Conservation (phyloP, 306 rosid genomes). For the Dalbergia oliveri region DNA sequence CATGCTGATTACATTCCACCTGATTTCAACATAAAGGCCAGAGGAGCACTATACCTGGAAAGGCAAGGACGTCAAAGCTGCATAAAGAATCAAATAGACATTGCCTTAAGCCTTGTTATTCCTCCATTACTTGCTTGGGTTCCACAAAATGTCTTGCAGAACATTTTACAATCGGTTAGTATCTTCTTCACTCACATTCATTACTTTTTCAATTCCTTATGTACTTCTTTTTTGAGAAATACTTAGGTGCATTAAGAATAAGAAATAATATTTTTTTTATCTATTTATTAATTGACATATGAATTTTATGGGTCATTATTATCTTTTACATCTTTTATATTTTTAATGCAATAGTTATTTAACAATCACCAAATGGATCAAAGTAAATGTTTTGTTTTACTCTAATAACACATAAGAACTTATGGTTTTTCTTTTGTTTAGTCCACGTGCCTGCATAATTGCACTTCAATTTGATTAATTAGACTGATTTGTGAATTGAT, state of each 20-base stretch:
- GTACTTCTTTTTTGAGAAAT: no score
- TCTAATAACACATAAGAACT: no score
- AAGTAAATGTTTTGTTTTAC: no score
- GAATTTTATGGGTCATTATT: no score
- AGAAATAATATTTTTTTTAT: no score
- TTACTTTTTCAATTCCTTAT: neutral
- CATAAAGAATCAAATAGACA: slow-evolving; percentile 42
- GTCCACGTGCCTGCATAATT: neutral
- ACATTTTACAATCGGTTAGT: slow-evolving; percentile 40
- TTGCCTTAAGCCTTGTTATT: slow-evolving; percentile 32
- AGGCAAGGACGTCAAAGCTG: slow-evolving; percentile 17
- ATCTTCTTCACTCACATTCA: neutral
- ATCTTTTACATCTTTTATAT: no score
- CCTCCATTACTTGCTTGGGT: slow-evolving; percentile 48
- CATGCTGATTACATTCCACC: slow-evolving; percentile 33
- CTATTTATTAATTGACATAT: no score
- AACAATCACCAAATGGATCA: no score
- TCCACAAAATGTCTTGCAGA: slow-evolving; percentile 40
- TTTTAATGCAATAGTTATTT: no score
- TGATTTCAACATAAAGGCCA: slow-evolving; percentile 34
- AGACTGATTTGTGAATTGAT: neutral
- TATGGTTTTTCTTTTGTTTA: no score
- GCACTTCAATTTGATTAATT: neutral
- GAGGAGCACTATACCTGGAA: slow-evolving; percentile 44
- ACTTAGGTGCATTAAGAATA: no score